Evolutionary conservation across 2,329 filamentous ascomycete genomes (phyloP).

Genomic region (Pseudogymnoascus sp.): DNA sequence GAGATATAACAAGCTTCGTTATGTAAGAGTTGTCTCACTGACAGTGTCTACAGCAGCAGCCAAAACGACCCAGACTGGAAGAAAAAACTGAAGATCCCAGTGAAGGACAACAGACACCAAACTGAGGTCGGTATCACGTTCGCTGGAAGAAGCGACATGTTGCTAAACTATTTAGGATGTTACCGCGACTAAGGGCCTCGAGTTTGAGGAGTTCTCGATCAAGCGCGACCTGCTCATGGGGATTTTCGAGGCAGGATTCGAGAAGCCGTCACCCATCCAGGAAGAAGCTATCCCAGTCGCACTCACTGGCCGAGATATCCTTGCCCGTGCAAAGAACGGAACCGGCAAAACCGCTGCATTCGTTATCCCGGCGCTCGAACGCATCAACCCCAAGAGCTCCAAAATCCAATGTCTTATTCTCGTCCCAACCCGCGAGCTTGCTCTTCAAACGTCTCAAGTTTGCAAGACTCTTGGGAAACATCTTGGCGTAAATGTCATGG

Average conservation of each 20-base stretch:
- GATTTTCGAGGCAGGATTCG: slow-evolving; percentile 97
- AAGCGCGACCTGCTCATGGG: slow-evolving; percentile 97
- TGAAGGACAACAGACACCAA: slow-evolving; percentile 70
- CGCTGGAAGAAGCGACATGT: slow-evolving; percentile 6
- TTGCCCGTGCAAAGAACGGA: slow-evolving; percentile 95
- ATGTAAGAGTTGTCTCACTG: slow-evolving; percentile 31
- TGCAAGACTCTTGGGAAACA: slow-evolving; percentile 98
- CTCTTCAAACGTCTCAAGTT: slow-evolving; percentile 96
- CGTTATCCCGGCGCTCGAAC: slow-evolving; percentile 89
- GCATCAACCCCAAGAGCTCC: slow-evolving; percentile 91
- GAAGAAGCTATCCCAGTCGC: slow-evolving; percentile 98
- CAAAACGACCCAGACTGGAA: slow-evolving; percentile 63
- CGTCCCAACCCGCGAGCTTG: slow-evolving; percentile 92
- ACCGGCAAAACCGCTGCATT: slow-evolving; percentile 98
- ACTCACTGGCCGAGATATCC: slow-evolving; percentile 86
- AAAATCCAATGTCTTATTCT: slow-evolving; percentile 97
- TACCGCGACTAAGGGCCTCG: slow-evolving; percentile 92
- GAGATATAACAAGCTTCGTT: slow-evolving; percentile 31
- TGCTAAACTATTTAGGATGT: slow-evolving; percentile 63
- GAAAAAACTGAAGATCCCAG: slow-evolving; percentile 62
- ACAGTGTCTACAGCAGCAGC: slow-evolving; percentile 40
- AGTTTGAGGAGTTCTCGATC: slow-evolving; percentile 95
- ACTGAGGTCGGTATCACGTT: slow-evolving; percentile 56
- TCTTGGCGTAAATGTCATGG: slow-evolving; percentile 97
- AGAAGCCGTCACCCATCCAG: slow-evolving; percentile 98